Evolutionary conservation across 2,329 filamentous ascomycete genomes (phyloP), one percentile per base, ranked within the genome.

Genomic region (Ambrosiella xylebori): DNA sequence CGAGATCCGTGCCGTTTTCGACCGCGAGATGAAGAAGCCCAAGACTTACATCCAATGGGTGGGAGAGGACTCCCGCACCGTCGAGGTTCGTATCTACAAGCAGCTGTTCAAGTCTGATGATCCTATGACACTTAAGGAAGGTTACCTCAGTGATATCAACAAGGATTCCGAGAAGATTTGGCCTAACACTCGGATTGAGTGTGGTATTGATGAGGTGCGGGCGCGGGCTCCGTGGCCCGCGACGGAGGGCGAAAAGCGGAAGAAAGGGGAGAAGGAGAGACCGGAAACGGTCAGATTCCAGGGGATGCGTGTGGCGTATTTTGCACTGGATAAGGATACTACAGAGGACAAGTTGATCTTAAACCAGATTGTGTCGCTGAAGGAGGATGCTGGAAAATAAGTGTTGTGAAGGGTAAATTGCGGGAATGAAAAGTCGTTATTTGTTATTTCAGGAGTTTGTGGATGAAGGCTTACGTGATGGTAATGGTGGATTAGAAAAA

Each of bases 1-100:
- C 1, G 78, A 81, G 62, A 79, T 93, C 59, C 76, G 75, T 41
- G 85, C 67, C 17, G 65, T 70, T 0, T 82, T 82, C 57, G 84
- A 87, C 61, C 85, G 85, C 60, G 84, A 87, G 61, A 79, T 76
- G 15, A 82, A 84, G 66, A 79, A 81, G 64, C 81, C 85, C 47
- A 91, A 94, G 72, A 83, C 88, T 1, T 87, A 81, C 66, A 95
- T 96, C 67, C 89, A 95, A 67, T 96, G 91, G 91, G 86, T 95
- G 5, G 67, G 59, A 4, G 80, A 82, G 44, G 83, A 80, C 1
- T 78, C 84, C 0, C 76, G 76, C 12, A 81, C 81, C 63, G 83
- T 84, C 11, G 85, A 90, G 69, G 86, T 82, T 47, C 85, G 90
- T 60, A 76, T 93, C 53, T 84, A 93, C 72, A 86, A 88, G 67